A percentile compares a stretch with the other conserved stretches of the same genome.
Conservation (phyloP, 2,329 filamentous ascomycete genomes). For the Dactylellina haptotyla region DNA sequence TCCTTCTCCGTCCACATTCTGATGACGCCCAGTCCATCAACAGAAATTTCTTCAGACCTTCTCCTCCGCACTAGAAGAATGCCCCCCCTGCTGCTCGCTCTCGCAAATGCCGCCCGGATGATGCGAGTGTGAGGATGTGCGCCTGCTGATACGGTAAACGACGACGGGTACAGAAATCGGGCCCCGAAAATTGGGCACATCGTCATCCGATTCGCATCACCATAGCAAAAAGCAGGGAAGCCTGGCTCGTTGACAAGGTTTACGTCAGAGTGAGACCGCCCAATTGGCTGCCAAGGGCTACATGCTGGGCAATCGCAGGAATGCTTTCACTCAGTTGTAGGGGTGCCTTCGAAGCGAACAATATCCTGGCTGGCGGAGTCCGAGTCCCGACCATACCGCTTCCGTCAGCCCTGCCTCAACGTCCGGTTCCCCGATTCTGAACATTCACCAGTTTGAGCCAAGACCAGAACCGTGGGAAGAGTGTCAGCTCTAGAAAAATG, state of each 20-base stretch:
- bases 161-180: background rate
- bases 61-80: too few species aligned
- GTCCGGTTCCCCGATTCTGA: too few species aligned
- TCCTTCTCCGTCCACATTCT: too few species aligned
- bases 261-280: constrained; percentile 24
- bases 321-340: too few species aligned
- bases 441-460: too few species aligned
- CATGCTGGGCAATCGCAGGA: background rate
- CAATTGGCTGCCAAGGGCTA: constrained; percentile 19
- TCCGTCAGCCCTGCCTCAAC: background rate
- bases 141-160: background rate
- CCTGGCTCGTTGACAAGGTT: constrained; percentile 17
- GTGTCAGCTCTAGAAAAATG: too few species aligned
- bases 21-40: too few species aligned
- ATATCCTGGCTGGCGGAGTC: constrained; percentile 35
- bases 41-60: too few species aligned
- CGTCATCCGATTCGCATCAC: constrained; percentile 26
- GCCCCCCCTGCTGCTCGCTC: too few species aligned
- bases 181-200: too few species aligned
- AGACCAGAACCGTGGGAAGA: too few species aligned
- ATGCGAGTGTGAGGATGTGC: background rate
- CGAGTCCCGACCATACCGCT: constrained; percentile 8
- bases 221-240: constrained; percentile 49
- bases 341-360: constrained; percentile 36
- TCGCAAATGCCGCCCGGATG: too few species aligned